Evolutionary conservation across 805 yeast genomes (phyloP).

Genomic region (Candida dajiaensis): DNA sequence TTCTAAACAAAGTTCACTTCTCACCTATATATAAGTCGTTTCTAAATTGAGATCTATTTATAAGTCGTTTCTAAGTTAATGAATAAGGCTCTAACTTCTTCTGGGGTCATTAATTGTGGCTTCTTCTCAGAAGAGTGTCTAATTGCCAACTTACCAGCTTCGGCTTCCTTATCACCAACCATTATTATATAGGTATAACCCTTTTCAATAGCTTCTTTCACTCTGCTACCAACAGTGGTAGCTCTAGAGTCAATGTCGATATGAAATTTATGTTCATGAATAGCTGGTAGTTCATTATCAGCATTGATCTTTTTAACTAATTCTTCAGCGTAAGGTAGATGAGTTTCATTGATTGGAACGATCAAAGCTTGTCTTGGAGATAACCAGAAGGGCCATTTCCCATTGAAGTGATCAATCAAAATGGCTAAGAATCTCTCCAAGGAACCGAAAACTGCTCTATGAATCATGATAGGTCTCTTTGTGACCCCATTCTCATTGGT

Average conservation of each 20-base stretch:
- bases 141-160: conserved; percentile 52
- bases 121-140: conserved; percentile 50
- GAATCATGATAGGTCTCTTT: conserved; percentile 87
- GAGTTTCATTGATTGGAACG: conserved; percentile 69
- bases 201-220: conserved; percentile 68
- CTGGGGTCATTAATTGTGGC: conserved; percentile 36
- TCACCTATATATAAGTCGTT: conserved; percentile 32
- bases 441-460: conserved; percentile 93
- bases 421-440: conserved; percentile 90
- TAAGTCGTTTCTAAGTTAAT: conserved; percentile 44
- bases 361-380: conserved; percentile 87
- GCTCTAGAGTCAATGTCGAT: conserved; percentile 72
- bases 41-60: conserved; percentile 41
- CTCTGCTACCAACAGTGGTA: conserved; percentile 75
- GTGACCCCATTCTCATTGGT: conserved; percentile 40
- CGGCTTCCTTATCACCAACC: conserved; percentile 82
- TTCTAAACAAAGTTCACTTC: too few species aligned
- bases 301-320: conserved; percentile 44
- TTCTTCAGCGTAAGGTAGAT: conserved; percentile 46
- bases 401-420: conserved; percentile 81
- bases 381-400: conserved; percentile 98
- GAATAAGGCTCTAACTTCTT: conserved; percentile 50
- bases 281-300: conserved; percentile 43
- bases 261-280: conserved; percentile 55
- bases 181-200: conserved; percentile 79